Conservation (phyloP, 2,329 filamentous ascomycete genomes). For the Truncatella angustata region DNA sequence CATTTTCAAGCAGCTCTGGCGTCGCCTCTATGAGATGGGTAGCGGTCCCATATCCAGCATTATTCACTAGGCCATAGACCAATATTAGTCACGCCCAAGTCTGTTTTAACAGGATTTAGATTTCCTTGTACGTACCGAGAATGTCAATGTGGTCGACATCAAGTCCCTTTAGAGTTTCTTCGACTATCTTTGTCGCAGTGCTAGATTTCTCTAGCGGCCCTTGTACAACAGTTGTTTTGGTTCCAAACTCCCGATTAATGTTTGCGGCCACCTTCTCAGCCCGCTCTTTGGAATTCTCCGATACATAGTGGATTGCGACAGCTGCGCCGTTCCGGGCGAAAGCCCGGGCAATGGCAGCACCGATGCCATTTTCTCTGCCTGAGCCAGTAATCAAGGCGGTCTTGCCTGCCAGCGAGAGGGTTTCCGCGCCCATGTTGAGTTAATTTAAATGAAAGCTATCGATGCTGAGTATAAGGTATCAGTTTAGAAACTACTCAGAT, state of each 20-base stretch:
- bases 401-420: conserved; percentile 37
- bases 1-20: conserved; percentile 23
- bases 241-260: conserved; percentile 26
- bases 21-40: conserved; percentile 5
- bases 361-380: conserved; percentile 41
- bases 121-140: conserved; percentile 27
- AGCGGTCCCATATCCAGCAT: conserved; percentile 27
- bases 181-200: conserved; percentile 30
- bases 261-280: conserved; percentile 29
- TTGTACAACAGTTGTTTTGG: conserved; percentile 29
- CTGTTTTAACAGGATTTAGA: neutral
- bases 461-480: neutral
- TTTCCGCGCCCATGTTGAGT: conserved; percentile 28
- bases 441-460: neutral
- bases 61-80: conserved; percentile 30
- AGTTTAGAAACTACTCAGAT: too few species aligned
- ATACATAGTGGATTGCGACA: conserved; percentile 39
- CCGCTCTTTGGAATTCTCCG: conserved; percentile 26
- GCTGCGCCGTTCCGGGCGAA: conserved; percentile 40
- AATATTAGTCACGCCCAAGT: neutral
- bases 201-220: conserved; percentile 30
- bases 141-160: conserved; percentile 37
- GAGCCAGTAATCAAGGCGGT: conserved; percentile 44
- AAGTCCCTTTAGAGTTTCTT: conserved; percentile 33
- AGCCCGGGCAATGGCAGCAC: conserved; percentile 38